These are phyloP conservation scores for Harringtonia aguacate DNA, from an alignment of 2,329 filamentous ascomycete species.

Conservation along the genomic window DNA sequence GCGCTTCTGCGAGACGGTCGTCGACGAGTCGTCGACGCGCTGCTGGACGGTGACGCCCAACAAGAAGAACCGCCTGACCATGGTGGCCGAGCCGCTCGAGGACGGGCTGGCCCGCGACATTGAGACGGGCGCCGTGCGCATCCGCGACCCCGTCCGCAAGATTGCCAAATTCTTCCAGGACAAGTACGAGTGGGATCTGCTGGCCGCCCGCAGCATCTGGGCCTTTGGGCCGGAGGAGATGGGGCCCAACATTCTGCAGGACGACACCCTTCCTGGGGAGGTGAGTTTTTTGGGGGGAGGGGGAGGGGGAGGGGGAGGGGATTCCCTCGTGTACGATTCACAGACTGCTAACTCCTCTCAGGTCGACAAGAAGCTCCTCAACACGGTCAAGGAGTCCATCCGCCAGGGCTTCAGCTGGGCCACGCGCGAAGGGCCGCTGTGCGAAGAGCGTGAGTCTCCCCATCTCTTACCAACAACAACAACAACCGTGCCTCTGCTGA, in stretches of 20 bases:
- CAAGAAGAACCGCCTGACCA: slow-evolving; percentile 98
- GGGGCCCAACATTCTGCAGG: slow-evolving; percentile 90
- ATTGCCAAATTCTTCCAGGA: slow-evolving; percentile 97
- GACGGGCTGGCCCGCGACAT: slow-evolving; percentile 93
- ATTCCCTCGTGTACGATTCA: no score
- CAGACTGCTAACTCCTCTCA: slow-evolving; percentile 17
- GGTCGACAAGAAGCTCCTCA: slow-evolving; percentile 86
- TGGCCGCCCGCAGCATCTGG: slow-evolving; percentile 94
- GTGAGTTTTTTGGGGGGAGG: slow-evolving; percentile 27
- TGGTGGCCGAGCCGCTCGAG: slow-evolving; percentile 93
- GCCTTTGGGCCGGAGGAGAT: slow-evolving; percentile 94
- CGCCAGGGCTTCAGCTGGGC: slow-evolving; percentile 97
- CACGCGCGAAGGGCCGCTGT: slow-evolving; percentile 85
- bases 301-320: no score
- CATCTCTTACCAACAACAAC: slow-evolving; percentile 10
- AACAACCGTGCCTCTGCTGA: no score
- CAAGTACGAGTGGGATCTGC: slow-evolving; percentile 91
- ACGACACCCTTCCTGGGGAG: slow-evolving; percentile 89
- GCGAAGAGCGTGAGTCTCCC: slow-evolving; percentile 76
- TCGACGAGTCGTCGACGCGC: slow-evolving; percentile 94
- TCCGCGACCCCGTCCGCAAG: slow-evolving; percentile 84
- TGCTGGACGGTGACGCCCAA: slow-evolving; percentile 97
- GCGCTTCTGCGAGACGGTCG: slow-evolving; percentile 93
- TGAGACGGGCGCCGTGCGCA: slow-evolving; percentile 78
- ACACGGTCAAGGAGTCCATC: slow-evolving; percentile 81